phyloP scores from a whole-genome alignment of 441 rosid species.

The Pelargonium fulgidum region DNA sequence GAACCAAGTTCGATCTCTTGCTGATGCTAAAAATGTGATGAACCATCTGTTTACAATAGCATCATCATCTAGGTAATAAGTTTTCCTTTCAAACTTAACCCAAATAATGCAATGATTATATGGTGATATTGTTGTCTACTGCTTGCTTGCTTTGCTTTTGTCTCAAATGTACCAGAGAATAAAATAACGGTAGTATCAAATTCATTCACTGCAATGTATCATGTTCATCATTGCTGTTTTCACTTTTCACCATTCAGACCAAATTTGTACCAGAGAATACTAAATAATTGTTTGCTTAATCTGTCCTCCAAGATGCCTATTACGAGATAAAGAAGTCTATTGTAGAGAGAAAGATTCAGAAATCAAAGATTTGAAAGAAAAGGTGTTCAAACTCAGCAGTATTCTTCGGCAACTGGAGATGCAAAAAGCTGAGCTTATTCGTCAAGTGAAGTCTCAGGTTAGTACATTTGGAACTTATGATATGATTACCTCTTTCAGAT shows the following conservation, averaged over 20 bases:
- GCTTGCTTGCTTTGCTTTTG: background rate
- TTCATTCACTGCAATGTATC: background rate
- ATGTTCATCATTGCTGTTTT: background rate
- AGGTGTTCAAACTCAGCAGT: constrained; percentile 55
- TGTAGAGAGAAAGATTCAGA: constrained; percentile 67
- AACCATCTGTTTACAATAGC: constrained; percentile 76
- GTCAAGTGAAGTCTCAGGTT: constrained; percentile 64
- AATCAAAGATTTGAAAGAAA: constrained; percentile 67
- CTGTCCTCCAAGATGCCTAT: constrained; percentile 49
- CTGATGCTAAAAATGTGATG: constrained; percentile 84
- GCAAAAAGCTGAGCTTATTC: constrained; percentile 62
- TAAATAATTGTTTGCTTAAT: background rate
- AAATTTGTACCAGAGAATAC: background rate
- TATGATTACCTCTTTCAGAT: background rate
- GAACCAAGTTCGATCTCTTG: constrained; percentile 88
- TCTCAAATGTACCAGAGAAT: constrained; percentile 1
- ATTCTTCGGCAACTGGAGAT: constrained; percentile 52
- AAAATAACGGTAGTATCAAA: background rate
- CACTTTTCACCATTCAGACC: background rate
- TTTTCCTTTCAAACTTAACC: constrained; percentile 5
- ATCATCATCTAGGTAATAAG: constrained; percentile 69
- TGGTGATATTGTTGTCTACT: background rate
- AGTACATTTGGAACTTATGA: constrained; percentile 17
- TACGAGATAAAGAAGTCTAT: constrained; percentile 76
- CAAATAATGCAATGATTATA: background rate